Percentiles rank a stretch among this genome's conserved stretches.
Evolutionary conservation across 2,329 filamentous ascomycete genomes (phyloP).

Genomic region (Penicillium sp.): DNA sequence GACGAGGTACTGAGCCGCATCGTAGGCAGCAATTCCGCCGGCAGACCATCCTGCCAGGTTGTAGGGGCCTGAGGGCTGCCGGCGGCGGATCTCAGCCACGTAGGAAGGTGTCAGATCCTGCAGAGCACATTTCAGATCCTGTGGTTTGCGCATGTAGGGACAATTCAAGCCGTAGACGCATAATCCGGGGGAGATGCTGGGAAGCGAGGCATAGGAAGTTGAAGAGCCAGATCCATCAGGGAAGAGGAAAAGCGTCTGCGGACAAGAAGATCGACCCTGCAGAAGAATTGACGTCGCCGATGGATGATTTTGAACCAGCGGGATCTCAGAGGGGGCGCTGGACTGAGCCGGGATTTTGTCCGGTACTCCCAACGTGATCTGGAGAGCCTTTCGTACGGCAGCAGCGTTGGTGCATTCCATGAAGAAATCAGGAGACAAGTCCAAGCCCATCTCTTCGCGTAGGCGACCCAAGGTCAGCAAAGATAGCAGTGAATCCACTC

Average conservation of each 20-base stretch:
- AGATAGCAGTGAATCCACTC: neutral
- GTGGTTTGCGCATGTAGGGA: conserved; percentile 19
- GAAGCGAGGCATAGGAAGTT: conserved; percentile 3
- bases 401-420: no score
- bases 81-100: conserved; percentile 39
- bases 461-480: neutral
- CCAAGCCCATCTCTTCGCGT: neutral
- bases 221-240: conserved; percentile 4
- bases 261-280: neutral
- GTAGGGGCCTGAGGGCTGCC: conserved; percentile 57
- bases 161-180: conserved; percentile 20
- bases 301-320: neutral
- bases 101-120: conserved; percentile 30
- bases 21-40: conserved; percentile 68
- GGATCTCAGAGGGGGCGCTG: neutral
- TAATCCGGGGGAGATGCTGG: neutral
- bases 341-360: no score
- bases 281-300: neutral
- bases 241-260: conserved; percentile 2
- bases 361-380: no score
- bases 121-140: conserved; percentile 25
- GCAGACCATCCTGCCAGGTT: conserved; percentile 69
- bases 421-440: neutral
- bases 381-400: no score
- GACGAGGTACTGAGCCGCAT: conserved; percentile 62